Conservation (phyloP, 2,329 filamentous ascomycete genomes). For the Incumbomyces delicatus region DNA sequence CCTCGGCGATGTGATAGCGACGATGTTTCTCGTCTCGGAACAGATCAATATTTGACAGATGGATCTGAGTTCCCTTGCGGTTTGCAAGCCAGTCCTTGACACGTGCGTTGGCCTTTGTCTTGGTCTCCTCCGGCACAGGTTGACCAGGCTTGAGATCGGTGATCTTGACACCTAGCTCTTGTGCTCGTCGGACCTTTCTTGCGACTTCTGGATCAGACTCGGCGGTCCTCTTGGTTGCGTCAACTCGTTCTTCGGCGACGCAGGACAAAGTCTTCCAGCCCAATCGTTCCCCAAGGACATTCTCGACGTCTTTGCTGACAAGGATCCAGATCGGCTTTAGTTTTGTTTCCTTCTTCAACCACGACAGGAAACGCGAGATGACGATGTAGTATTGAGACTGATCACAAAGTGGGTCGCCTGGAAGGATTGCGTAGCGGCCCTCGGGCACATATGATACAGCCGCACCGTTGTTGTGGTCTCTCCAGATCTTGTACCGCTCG, state of each 20-base stretch:
- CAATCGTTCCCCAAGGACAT: conserved; percentile 67
- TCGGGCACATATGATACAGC: conserved; percentile 74
- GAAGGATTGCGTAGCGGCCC: conserved; percentile 70
- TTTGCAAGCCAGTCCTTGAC: conserved; percentile 70
- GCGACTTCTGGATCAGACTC: conserved; percentile 57
- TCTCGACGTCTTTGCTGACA: conserved; percentile 67
- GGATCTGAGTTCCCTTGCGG: conserved; percentile 77
- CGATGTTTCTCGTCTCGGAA: conserved; percentile 79
- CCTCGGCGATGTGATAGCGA: conserved; percentile 73
- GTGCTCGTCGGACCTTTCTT: conserved; percentile 69
- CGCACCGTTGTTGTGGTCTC: conserved; percentile 67
- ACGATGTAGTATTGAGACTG: conserved; percentile 63
- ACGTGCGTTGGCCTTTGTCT: conserved; percentile 58
- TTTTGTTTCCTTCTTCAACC: conserved; percentile 58
- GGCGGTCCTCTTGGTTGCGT: conserved; percentile 58
- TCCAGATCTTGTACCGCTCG: conserved; percentile 78
- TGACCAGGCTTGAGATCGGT: conserved; percentile 59
- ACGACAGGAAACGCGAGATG: conserved; percentile 63
- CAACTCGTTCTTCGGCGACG: conserved; percentile 78
- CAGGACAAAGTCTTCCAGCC: conserved; percentile 85
- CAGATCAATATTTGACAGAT: conserved; percentile 78
- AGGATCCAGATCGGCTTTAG: conserved; percentile 84
- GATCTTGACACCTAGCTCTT: conserved; percentile 75
- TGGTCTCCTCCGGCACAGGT: conserved; percentile 55
- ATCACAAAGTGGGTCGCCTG: conserved; percentile 81